These are phyloP conservation scores for Vitis hybrid DNA, from an alignment of 177 flowering plant genomes.

Conservation along the genomic window DNA sequence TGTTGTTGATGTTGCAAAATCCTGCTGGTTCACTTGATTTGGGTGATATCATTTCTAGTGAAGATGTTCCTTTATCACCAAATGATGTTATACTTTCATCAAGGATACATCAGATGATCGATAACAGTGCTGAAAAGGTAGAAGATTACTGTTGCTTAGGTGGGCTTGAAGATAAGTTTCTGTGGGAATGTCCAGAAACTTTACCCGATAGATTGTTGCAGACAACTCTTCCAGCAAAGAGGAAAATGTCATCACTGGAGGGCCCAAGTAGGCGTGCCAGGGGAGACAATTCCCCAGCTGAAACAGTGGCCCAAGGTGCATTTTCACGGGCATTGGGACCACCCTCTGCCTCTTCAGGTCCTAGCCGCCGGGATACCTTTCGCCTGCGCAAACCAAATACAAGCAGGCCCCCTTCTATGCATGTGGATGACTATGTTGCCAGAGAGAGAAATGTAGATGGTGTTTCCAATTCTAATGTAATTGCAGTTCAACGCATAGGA, in stretches of 20 bases:
- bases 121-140: constrained; percentile 34
- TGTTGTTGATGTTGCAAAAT: constrained; percentile 55
- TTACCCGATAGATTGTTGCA: constrained; percentile 65
- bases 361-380: constrained; percentile 83
- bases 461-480: constrained; percentile 57
- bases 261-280: constrained; percentile 66
- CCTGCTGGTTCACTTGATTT: constrained; percentile 32
- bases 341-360: constrained; percentile 48
- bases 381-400: constrained; percentile 96
- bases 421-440: constrained; percentile 99
- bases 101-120: constrained; percentile 30
- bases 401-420: constrained; percentile 99
- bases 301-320: constrained; percentile 38
- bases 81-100: constrained; percentile 30
- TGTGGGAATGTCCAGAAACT: constrained; percentile 98
- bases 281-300: constrained; percentile 59
- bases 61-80: constrained; percentile 15
- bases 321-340: constrained; percentile 58
- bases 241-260: constrained; percentile 71
- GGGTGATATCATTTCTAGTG: constrained; percentile 33
- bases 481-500: constrained; percentile 71
- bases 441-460: constrained; percentile 88
- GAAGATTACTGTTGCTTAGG: constrained; percentile 38
- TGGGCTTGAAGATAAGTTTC: constrained; percentile 62
- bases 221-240: constrained; percentile 45